These are phyloP conservation scores for Apiospora arundinis DNA, from an alignment of 2,329 filamentous ascomycete genomes.

Conservation along the genomic window DNA sequence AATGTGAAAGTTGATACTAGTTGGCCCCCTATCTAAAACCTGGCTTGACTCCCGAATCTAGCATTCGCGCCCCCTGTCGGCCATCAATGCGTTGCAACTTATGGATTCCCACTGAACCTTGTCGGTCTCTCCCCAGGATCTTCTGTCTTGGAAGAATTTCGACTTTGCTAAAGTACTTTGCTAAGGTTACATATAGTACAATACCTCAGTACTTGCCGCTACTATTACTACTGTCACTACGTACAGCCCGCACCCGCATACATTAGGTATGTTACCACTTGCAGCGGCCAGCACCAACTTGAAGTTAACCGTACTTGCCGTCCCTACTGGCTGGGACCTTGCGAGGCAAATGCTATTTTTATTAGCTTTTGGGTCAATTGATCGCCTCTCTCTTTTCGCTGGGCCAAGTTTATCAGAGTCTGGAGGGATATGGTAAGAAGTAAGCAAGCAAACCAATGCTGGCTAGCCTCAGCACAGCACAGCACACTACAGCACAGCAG, in stretches of 20 bases:
- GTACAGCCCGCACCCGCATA: neutral
- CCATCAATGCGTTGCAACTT: constrained; percentile 27
- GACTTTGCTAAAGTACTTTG: neutral
- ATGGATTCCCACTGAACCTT: constrained; percentile 23
- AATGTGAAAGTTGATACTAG: constrained; percentile 5
- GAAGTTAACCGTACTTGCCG: neutral
- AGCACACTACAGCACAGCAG: neutral
- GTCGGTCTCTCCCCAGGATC: constrained; percentile 19
- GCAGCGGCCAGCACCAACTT: neutral
- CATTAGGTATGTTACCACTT: too few species aligned
- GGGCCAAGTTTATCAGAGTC: neutral
- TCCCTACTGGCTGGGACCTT: neutral
- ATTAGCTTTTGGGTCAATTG: neutral
- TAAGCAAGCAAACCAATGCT: neutral
- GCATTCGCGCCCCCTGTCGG: constrained; percentile 23
- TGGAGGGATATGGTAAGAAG: neutral
- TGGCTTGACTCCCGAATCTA: constrained; percentile 23
- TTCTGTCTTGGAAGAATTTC: constrained; percentile 16
- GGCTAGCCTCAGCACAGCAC: neutral
- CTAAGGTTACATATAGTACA: too few species aligned
- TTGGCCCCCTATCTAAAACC: constrained; percentile 21
- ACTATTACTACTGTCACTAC: neutral
- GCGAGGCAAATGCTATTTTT: neutral
- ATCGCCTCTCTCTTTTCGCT: neutral
- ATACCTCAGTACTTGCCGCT: too few species aligned